phyloP scores from a whole-genome alignment of 306 rosid species.

The Geum urbanum region DNA sequence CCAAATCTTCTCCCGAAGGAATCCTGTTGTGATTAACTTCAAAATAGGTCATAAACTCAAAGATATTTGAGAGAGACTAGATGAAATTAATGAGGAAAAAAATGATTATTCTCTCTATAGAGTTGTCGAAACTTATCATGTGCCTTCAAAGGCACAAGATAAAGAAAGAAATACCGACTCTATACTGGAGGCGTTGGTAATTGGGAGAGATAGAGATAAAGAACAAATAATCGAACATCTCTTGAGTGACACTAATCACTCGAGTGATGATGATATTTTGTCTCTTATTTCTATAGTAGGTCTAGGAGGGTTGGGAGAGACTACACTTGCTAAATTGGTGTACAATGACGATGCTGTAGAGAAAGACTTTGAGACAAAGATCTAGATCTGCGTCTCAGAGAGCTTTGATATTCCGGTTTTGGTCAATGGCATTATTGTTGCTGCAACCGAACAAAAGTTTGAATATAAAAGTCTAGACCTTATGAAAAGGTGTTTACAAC shows the following conservation, averaged over 20 bases:
- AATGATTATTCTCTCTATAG: too few species aligned
- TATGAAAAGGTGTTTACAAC: not conserved
- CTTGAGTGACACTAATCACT: too few species aligned
- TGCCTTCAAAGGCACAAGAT: too few species aligned
- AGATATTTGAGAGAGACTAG: too few species aligned
- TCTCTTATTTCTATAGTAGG: conserved; percentile 13
- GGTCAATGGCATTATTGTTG: not conserved
- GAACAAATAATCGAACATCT: too few species aligned
- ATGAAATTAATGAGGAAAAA: too few species aligned
- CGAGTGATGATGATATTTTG: not conserved
- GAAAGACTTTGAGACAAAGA: conserved; percentile 5
- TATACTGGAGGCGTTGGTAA: too few species aligned
- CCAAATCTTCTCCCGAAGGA: not conserved
- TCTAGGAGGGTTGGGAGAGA: conserved; percentile 24
- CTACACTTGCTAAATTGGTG: conserved; percentile 15
- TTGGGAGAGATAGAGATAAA: too few species aligned
- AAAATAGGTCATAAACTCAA: too few species aligned
- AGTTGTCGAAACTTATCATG: too few species aligned
- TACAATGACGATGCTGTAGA: not conserved
- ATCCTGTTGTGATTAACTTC: too few species aligned
- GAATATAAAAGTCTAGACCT: not conserved
- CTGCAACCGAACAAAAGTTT: not conserved
- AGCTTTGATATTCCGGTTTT: not conserved
- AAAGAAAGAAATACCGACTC: too few species aligned
- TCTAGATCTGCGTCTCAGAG: conserved; percentile 28